Percentiles rank a stretch among this genome's conserved stretches.
phyloP scores from a whole-genome alignment of 2,329 filamentous ascomycete genomes.

The Samsoniella hepiali region DNA sequence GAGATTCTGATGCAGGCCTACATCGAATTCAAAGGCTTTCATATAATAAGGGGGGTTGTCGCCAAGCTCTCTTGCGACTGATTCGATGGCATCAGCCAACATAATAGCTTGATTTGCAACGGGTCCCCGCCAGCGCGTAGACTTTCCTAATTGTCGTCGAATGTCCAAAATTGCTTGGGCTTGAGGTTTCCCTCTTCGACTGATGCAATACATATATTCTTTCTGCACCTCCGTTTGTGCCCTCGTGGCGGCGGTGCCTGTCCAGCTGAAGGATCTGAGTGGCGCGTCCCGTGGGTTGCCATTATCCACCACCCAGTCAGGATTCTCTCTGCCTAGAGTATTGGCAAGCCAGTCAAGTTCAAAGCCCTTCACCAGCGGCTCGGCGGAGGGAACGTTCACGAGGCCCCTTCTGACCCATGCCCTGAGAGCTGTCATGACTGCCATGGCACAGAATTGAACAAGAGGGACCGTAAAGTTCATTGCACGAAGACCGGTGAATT shows the following conservation, averaged over 20 bases:
- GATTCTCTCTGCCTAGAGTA: not conserved
- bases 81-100: no score
- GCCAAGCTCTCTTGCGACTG: no score
- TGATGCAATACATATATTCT: no score
- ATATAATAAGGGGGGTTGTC: no score
- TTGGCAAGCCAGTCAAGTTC: conserved; percentile 2
- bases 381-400: not conserved
- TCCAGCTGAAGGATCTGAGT: no score
- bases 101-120: no score
- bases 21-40: not conserved
- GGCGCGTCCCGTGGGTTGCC: not conserved
- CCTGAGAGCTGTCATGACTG: not conserved
- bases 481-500: not conserved
- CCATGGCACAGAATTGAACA: not conserved
- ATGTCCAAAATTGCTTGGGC: no score
- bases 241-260: no score
- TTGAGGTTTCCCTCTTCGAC: no score
- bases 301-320: not conserved
- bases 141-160: no score
- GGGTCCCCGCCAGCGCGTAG: no score
- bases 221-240: no score
- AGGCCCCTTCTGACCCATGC: not conserved
- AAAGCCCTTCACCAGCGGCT: not conserved
- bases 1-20: not conserved
- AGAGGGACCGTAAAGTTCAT: not conserved